Evolutionary conservation across 768 basidiomycete genomes (phyloP).

Genomic region (Rhodotorula babjevae): DNA sequence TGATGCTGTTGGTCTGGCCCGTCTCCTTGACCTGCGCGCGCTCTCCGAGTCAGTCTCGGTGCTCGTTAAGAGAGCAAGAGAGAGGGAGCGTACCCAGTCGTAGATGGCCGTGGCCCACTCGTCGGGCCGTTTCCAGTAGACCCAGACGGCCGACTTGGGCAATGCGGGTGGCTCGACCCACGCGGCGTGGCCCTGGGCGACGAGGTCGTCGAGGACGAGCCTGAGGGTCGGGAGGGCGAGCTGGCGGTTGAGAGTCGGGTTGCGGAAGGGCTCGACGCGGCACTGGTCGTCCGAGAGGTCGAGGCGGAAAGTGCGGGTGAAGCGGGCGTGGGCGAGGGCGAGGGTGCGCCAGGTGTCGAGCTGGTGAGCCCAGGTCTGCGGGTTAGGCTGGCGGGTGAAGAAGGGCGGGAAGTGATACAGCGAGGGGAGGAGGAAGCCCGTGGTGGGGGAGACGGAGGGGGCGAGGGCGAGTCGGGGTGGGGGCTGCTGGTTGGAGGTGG

Average conservation of each 20-base stretch:
- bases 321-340: conserved; percentile 45
- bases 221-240: conserved; percentile 12
- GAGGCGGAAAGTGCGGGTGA: conserved; percentile 45
- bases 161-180: conserved; percentile 24
- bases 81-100: conserved; percentile 47
- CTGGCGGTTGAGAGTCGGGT: conserved; percentile 44
- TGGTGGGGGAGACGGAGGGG: conserved; percentile 9
- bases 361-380: conserved; percentile 48
- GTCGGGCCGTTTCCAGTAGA: conserved; percentile 50
- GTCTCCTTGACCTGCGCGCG: conserved; percentile 46
- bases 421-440: conserved; percentile 47
- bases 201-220: conserved; percentile 8
- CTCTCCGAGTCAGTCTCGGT: too few species aligned
- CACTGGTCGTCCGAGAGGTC: conserved; percentile 42
- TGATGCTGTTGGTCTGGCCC: conserved; percentile 47
- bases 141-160: conserved; percentile 33
- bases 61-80: too few species aligned
- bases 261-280: conserved; percentile 44
- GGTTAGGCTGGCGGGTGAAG: conserved; percentile 51
- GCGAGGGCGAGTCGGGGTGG: neutral
- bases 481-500: neutral
- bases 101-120: conserved; percentile 50
- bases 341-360: conserved; percentile 47
- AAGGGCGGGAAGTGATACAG: conserved; percentile 51
- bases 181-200: conserved; percentile 9